Conservation (phyloP, 371 early-diverging fungal species). For the Syncephalastrum monosporum region DNA sequence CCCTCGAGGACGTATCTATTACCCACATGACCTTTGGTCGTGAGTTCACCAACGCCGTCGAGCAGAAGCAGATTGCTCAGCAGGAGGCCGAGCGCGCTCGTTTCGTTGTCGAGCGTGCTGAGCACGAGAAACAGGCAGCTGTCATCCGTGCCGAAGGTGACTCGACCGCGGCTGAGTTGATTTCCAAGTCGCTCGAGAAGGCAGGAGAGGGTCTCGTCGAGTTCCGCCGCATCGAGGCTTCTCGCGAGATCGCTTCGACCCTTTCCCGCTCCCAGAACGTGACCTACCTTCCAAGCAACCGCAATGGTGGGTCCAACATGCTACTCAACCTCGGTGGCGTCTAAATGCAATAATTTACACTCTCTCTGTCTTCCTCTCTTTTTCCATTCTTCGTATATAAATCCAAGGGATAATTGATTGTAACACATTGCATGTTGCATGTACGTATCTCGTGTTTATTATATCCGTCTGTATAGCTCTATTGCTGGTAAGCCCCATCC, state of each 20-base stretch:
- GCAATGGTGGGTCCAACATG: slow-evolving; percentile 47
- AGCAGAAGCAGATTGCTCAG: slow-evolving; percentile 90
- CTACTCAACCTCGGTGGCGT: slow-evolving; percentile 47
- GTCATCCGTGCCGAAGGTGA: slow-evolving; percentile 98
- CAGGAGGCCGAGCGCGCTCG: slow-evolving; percentile 97
- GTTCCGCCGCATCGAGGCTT: slow-evolving; percentile 95
- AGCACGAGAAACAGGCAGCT: slow-evolving; percentile 97
- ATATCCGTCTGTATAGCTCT: no score
- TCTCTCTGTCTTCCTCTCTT: background rate
- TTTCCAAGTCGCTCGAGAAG: slow-evolving; percentile 84
- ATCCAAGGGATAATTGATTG: no score
- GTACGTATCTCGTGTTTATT: no score
- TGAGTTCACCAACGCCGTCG: slow-evolving; percentile 91
- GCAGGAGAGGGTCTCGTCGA: slow-evolving; percentile 85
- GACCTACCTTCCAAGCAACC: slow-evolving; percentile 83
- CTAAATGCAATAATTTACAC: background rate
- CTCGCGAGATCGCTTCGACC: slow-evolving; percentile 95
- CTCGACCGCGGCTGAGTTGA: slow-evolving; percentile 85
- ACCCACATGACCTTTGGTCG: slow-evolving; percentile 96
- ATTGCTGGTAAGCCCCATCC: no score
- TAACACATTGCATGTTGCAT: no score
- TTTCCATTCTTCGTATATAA: background rate
- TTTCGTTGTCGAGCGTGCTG: slow-evolving; percentile 91
- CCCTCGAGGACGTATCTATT: slow-evolving; percentile 96
- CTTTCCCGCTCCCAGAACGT: slow-evolving; percentile 81